A percentile compares a stretch with the other conserved stretches of the same genome.
Evolutionary conservation across 2,329 filamentous ascomycete genomes (phyloP).

Genomic region (Chrysoporthe puriensis): DNA sequence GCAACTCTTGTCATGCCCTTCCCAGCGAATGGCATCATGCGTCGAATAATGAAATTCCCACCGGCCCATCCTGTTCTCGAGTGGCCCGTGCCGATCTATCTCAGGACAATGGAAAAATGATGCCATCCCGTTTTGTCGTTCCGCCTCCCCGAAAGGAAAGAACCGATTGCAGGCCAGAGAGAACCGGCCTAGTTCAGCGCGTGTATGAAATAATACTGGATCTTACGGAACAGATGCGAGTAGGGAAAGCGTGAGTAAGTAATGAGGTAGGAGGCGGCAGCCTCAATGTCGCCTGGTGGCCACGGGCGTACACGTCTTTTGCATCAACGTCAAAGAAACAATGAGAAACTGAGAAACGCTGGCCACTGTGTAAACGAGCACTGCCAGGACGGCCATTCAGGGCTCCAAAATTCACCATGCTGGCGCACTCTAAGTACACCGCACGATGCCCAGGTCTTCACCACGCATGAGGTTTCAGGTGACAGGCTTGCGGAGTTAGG

Average conservation of each 20-base stretch:
- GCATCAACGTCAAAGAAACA: slow-evolving; percentile 3
- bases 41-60: not conserved
- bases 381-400: not conserved
- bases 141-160: slow-evolving; percentile 2
- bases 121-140: slow-evolving; percentile 9
- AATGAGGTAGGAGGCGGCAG: not conserved
- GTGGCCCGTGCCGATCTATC: slow-evolving; percentile 4
- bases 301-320: slow-evolving; percentile 3
- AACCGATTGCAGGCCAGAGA: not conserved
- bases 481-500: not conserved
- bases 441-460: not conserved
- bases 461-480: not conserved
- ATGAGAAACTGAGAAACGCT: not conserved
- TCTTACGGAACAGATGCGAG: slow-evolving; percentile 11
- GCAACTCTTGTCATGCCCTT: not conserved
- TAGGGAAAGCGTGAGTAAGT: slow-evolving; percentile 9
- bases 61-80: not conserved
- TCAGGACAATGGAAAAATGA: slow-evolving; percentile 4
- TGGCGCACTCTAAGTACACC: not conserved
- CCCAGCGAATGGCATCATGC: not conserved
- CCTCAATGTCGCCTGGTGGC: not conserved
- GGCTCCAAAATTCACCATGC: not conserved
- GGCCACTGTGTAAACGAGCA: not conserved
- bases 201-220: slow-evolving; percentile 1
- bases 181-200: not conserved